A percentile compares a stretch with the other conserved stretches of the same genome.
phyloP scores from a whole-genome alignment of 169 alveolate genomes.

The Cryptosporidium muris region DNA sequence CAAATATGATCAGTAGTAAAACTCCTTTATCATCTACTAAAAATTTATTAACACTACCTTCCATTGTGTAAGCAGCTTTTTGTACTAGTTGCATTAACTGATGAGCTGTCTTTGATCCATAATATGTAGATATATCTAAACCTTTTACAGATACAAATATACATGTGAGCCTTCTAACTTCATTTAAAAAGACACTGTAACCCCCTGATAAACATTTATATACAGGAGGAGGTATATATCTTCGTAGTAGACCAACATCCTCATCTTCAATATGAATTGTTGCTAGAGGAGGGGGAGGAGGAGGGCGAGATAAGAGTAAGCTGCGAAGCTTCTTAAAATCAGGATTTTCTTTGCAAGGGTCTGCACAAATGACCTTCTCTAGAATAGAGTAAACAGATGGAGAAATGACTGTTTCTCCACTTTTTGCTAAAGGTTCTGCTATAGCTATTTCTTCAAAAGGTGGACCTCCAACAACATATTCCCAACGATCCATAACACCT shows the following conservation, averaged over 20 bases:
- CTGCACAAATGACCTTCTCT: slow-evolving; percentile 60
- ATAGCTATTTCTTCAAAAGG: slow-evolving; percentile 82
- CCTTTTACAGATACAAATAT: slow-evolving; percentile 81
- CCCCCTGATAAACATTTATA: slow-evolving; percentile 78
- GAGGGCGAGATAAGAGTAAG: slow-evolving; percentile 56
- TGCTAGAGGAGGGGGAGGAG: slow-evolving; percentile 70
- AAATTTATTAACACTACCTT: slow-evolving; percentile 83
- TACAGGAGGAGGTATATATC: slow-evolving; percentile 81
- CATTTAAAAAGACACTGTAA: slow-evolving; percentile 80
- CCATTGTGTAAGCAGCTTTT: slow-evolving; percentile 76
- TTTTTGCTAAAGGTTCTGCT: slow-evolving; percentile 81
- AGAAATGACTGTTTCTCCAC: slow-evolving; percentile 83
- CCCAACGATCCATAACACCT: slow-evolving; percentile 81
- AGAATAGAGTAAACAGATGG: slow-evolving; percentile 72
- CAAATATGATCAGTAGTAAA: slow-evolving; percentile 79
- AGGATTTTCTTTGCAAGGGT: slow-evolving; percentile 61
- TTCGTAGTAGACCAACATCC: slow-evolving; percentile 72
- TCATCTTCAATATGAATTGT: slow-evolving; percentile 71
- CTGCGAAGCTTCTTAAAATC: slow-evolving; percentile 59
- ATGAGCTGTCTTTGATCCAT: slow-evolving; percentile 74
- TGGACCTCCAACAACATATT: slow-evolving; percentile 80
- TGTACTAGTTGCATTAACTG: slow-evolving; percentile 75
- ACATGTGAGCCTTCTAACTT: slow-evolving; percentile 80
- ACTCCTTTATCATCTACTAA: slow-evolving; percentile 85
- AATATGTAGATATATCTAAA: slow-evolving; percentile 75